Percentiles rank a stretch among this genome's conserved stretches.
phyloP scores from a whole-genome alignment of 176 grass and related monocot species.

The Thalia dealbata region DNA sequence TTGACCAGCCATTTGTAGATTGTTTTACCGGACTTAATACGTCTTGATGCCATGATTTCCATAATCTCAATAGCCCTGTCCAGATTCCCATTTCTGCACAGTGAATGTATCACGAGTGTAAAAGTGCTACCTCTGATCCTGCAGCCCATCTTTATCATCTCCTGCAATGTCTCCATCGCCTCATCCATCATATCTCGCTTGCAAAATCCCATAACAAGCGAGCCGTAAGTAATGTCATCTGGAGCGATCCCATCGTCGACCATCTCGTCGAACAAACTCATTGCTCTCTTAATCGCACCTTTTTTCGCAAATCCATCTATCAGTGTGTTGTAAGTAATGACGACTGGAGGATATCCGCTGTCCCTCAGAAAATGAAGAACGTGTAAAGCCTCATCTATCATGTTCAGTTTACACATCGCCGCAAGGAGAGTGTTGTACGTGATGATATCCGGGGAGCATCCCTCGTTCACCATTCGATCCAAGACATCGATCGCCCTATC shows the following conservation, averaged over 20 bases:
- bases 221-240: conserved; percentile 56
- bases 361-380: conserved; percentile 44
- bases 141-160: conserved; percentile 39
- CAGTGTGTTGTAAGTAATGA: conserved; percentile 58
- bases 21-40: conserved; percentile 26
- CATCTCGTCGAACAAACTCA: conserved; percentile 63
- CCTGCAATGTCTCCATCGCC: conserved; percentile 41
- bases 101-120: conserved; percentile 44
- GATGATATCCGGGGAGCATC: conserved; percentile 59
- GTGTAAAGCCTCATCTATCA: conserved; percentile 47
- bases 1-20: conserved; percentile 40
- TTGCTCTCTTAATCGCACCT: conserved; percentile 36
- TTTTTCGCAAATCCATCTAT: conserved; percentile 66
- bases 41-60: conserved; percentile 36
- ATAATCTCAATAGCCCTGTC: conserved; percentile 50
- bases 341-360: conserved; percentile 43
- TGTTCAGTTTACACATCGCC: conserved; percentile 46
- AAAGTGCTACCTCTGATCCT: conserved; percentile 55
- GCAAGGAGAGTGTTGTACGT: conserved; percentile 68
- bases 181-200: conserved; percentile 45
- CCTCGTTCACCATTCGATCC: conserved; percentile 39
- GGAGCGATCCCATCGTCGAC: conserved; percentile 38
- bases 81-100: conserved; percentile 43
- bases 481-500: conserved; percentile 61
- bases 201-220: conserved; percentile 62